Base-by-base conservation (phyloP, 306 rosid genomes). In the Calophaca sinica region DNA sequence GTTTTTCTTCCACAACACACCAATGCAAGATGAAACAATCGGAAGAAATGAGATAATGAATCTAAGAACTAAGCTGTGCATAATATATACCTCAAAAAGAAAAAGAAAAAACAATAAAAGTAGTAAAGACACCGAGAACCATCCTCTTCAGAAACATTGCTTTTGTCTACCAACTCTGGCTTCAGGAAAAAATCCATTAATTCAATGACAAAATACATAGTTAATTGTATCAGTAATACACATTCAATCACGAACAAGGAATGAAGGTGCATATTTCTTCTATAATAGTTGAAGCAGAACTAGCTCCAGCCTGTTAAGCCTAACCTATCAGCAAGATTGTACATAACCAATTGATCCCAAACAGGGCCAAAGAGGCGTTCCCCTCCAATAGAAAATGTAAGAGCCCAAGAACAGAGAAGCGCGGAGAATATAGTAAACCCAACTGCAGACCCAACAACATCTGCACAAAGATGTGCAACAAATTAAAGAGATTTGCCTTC, bases 271-370 rank as follows among this genome's bases (percentile, higher is more conserved):
- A 26, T 78, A 76, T 12, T 42, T 44, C 54, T 36, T 67, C 32
- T 26, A n/a, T n/a, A n/a, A n/a, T n/a, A n/a, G n/a, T 72, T 44
- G 51, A 31, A 31, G 41, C 66, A 20, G 32, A 76, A 68, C 89
- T 90, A 91, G 93, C 91, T 89, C 94, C 98, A 91, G 69, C 86
- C 77, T 13, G 85, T 79, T 86, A 91, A 78, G 51, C 97, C 98
- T 29, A 88, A 32, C 82, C 76, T 89, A 75, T 94, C 98, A 77
- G 98, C 97, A 63, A 94, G 89, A 75, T 91, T 94, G 87, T 94
- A 91, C 91, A 94, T 81, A 59, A 94, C 91, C 51, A 94, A 78
- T 70, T 94, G 87, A 81, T 89, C 84, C 97, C 99, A 91, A 58
- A 86, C 87, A 65, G 96, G 87, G 5, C 99, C 97, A 1, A 94